These are phyloP conservation scores for Penicillium waksmanii DNA, from an alignment of 495 filamentous ascomycete species.

Conservation along the genomic window DNA sequence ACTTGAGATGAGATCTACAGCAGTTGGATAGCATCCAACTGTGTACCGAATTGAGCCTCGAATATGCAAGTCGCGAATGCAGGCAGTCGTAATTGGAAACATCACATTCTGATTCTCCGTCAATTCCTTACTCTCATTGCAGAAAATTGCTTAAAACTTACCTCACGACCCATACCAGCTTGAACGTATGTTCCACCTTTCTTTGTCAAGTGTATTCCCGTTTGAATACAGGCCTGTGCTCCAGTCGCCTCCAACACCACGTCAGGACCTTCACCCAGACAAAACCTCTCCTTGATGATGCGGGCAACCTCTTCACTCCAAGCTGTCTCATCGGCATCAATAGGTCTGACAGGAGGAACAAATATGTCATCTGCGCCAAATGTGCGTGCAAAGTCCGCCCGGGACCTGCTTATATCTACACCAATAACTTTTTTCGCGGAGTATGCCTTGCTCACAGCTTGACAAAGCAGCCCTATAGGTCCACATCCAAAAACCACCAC, in stretches of 20 bases:
- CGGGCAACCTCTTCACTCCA: constrained; percentile 63
- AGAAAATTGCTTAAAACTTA: constrained; percentile 37
- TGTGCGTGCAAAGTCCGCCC: constrained; percentile 69
- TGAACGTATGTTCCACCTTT: constrained; percentile 83
- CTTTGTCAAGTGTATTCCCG: constrained; percentile 67
- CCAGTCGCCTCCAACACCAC: constrained; percentile 87
- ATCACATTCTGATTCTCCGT: constrained; percentile 57
- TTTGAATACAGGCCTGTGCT: constrained; percentile 75
- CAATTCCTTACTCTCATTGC: neutral
- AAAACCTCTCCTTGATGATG: constrained; percentile 51
- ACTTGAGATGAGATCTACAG: constrained; percentile 68
- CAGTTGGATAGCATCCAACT: constrained; percentile 75
- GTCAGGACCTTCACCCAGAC: constrained; percentile 64
- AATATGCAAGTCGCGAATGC: constrained; percentile 79
- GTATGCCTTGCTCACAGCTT: constrained; percentile 72
- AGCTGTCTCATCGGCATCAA: constrained; percentile 37
- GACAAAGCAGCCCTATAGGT: constrained; percentile 81
- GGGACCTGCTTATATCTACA: constrained; percentile 73
- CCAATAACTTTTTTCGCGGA: constrained; percentile 74
- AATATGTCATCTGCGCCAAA: constrained; percentile 72
- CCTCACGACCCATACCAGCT: constrained; percentile 78
- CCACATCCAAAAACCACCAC: constrained; percentile 87
- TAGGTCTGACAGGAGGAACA: constrained; percentile 45
- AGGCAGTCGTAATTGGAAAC: constrained; percentile 84
- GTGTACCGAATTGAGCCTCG: constrained; percentile 83